Evolutionary conservation across 345 rosid species (phyloP), one percentile per base, ranked within the genome.

Genomic region (Hibiscus mutabilis): DNA sequence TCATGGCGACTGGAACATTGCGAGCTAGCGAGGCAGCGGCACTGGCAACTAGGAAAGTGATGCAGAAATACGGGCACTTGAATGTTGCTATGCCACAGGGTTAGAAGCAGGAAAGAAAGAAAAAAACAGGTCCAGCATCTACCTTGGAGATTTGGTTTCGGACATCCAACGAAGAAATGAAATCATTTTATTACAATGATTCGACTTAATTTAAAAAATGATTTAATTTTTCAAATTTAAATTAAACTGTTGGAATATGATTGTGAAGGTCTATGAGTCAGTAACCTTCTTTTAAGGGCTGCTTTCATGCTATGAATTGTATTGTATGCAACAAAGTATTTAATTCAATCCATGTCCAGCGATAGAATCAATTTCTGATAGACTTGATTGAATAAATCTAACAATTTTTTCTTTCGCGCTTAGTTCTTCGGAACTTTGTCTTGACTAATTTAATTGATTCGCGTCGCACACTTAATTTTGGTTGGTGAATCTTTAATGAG

Each of bases 11-110:
- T 15, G 97, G 99, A n/a, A 83, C 93, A 6, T 29, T 87, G 73
- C 82, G 90, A 0, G 98, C 98, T 24, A 87, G 97, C 61, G 98
- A 95, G 77, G 99, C 98, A 18, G 99, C 99, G 0, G 86, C 99
- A 5, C 78, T 90, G 51, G 99, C 97, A 1, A 84, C 97, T 0
- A 88, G 81, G 79, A 88, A 77, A 83, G 98, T 95, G 27, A 92
- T 90, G 99, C 89, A 92, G 71, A 95, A 89, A 78, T 88, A 92
- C 13, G 93, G 96, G 1, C 81, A 83, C 63, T 25, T 76, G 67
- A 85, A 86, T 71, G 81, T 80, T 53, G 75, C 87, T 1, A 47
- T 72, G 75, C 81, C 77, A 44, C 85, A 74, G 1, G 68, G 76
- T 66, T 84, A 81, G 73, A 53, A 66, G 22, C 57, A 16, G 56